These are phyloP conservation scores for Aureobasidium subglaciale DNA, from an alignment of 2,329 filamentous ascomycete genomes.

Conservation along the genomic window DNA sequence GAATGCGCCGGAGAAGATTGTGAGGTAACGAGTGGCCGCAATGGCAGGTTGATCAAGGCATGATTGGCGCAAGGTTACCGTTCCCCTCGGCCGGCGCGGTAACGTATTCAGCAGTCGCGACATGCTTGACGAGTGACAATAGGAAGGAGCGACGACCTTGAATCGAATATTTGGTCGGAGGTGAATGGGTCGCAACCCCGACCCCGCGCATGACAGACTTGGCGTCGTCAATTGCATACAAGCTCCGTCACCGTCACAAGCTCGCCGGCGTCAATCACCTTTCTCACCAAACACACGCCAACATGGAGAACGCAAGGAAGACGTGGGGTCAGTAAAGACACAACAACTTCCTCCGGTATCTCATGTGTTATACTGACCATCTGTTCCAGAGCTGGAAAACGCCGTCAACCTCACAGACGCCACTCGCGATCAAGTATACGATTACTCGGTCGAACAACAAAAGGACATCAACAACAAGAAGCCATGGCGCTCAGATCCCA, in stretches of 20 bases:
- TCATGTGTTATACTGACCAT: constrained; percentile 1
- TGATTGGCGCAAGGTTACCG: background rate
- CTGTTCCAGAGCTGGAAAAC: constrained; percentile 71
- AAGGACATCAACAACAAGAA: constrained; percentile 56
- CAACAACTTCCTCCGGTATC: too few relatives aligned
- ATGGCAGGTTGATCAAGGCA: background rate
- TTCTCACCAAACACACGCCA: background rate
- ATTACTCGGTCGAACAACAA: constrained; percentile 64
- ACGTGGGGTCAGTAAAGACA: constrained; percentile 16
- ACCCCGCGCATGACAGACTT: background rate
- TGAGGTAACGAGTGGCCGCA: background rate
- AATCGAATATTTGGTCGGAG: background rate
- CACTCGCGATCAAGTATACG: constrained; percentile 83
- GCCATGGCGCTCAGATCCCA: constrained; percentile 71
- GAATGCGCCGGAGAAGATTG: background rate
- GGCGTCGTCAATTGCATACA: background rate
- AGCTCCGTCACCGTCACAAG: background rate
- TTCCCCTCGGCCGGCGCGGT: background rate
- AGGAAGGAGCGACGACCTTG: background rate
- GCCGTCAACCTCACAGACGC: constrained; percentile 73
- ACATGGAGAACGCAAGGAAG: constrained; percentile 17
- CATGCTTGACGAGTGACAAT: background rate
- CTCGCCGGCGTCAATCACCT: too few relatives aligned
- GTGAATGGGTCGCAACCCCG: background rate
- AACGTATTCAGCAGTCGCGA: constrained; percentile 1